Evolutionary conservation across 1,139 yeast species (phyloP), one percentile per base, ranked within the genome.

Genomic region (Geotrichum cucujoidarum): DNA sequence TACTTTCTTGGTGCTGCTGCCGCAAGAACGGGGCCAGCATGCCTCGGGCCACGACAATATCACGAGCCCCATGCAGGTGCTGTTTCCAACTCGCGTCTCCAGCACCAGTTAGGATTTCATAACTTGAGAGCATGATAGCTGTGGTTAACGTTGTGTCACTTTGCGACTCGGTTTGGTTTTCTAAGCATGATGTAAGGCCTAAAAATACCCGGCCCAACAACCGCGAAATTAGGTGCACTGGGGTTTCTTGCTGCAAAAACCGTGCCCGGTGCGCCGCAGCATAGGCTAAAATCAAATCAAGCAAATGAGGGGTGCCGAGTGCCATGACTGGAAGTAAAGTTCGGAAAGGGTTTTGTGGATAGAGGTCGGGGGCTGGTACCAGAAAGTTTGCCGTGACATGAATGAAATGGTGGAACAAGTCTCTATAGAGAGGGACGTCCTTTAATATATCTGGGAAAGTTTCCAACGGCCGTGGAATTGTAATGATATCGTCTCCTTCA

Each of bases 251-350:
- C 61, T 47, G 67, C 58, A 49, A 68, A 58, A 51, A 57, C 33
- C 57, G 53, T 4, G 62, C 60, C 27, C 63, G 69, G 52, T 81
- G 78, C 3, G 75, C 68, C 0, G 87, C 81, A 1, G 89, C 80
- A 61, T 80, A 82, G 1, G 92, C 90, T 33, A 84, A 66, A 18
- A 84, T 60, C 1, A 84, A 69, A 1, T 85, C 74, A 55, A 83
- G 65, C 11, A 85, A 65, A 14, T 68, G 70, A 11, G 69, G 68
- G 0, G 85, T 76, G 17, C 74, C 71, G 73, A 82, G 70, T 0
- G 94, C 90, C 77, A 85, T 74, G 54, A 77, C 78, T 0, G 94
- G 92, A 16, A 85, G 63, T 4, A 83, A 65, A 6, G 75, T 74
- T 52, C 75, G 75, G 65, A 84, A 83, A 0, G 95, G 95, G 57